A percentile compares a stretch with the other conserved stretches of the same genome.
Conservation (phyloP, 441 rosid species). For the Pelargonium citronellum region DNA sequence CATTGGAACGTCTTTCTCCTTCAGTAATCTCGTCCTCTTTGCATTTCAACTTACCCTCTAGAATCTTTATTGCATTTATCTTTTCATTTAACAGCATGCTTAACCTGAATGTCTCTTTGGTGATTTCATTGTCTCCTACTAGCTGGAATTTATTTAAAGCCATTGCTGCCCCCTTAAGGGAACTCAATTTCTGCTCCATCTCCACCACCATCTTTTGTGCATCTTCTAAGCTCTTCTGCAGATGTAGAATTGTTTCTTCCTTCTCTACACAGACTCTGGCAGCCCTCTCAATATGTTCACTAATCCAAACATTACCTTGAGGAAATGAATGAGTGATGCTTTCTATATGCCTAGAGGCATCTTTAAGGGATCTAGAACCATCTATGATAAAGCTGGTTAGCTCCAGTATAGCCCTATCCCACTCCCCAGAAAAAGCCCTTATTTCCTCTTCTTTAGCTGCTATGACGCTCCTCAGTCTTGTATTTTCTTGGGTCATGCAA, state of each 20-base stretch:
- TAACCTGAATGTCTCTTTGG: slow-evolving; percentile 34
- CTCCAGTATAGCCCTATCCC: slow-evolving; percentile 89
- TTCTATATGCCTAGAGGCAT: slow-evolving; percentile 67
- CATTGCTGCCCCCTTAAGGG: slow-evolving; percentile 65
- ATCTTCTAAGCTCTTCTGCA: slow-evolving; percentile 83
- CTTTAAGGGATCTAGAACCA: slow-evolving; percentile 82
- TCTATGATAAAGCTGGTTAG: slow-evolving; percentile 74
- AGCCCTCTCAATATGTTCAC: slow-evolving; percentile 73
- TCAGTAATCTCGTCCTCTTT: slow-evolving; percentile 37
- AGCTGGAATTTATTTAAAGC: slow-evolving; percentile 52
- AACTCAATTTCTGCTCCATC: slow-evolving; percentile 70
- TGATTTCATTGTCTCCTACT: slow-evolving; percentile 29
- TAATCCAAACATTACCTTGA: slow-evolving; percentile 48
- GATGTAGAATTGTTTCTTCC: slow-evolving; percentile 67
- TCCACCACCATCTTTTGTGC: slow-evolving; percentile 65
- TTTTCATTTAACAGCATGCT: slow-evolving; percentile 36
- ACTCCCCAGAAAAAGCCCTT: slow-evolving; percentile 43
- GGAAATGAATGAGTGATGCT: slow-evolving; percentile 70
- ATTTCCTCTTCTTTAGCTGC: slow-evolving; percentile 62
- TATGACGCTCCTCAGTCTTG: slow-evolving; percentile 39
- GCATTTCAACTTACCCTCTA: slow-evolving; percentile 33
- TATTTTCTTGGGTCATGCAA: slow-evolving; percentile 53
- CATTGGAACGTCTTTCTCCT: slow-evolving; percentile 44
- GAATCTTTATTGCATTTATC: slow-evolving; percentile 36
- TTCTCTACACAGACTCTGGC: slow-evolving; percentile 70